Percentiles rank a stretch among this genome's conserved stretches.
Evolutionary conservation across 495 filamentous ascomycete genomes (phyloP).

Genomic region (Opeltia flavorubescens): DNA sequence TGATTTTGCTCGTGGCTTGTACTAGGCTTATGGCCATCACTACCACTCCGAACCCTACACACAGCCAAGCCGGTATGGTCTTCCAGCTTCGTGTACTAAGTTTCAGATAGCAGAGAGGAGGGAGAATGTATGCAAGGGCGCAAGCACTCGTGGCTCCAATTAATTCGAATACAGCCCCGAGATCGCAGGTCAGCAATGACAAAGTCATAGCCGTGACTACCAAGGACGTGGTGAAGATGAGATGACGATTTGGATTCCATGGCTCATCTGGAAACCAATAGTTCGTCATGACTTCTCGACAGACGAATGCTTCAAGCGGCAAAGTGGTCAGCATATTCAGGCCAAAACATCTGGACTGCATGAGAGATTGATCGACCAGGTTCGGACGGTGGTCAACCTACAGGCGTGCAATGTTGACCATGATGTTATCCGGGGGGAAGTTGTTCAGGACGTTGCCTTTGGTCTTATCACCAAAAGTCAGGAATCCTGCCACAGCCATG

Average conservation of each 20-base stretch:
- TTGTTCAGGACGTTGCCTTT: constrained; percentile 96
- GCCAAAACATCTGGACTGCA: constrained; percentile 57
- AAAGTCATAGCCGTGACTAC: constrained; percentile 68
- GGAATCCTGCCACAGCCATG: constrained; percentile 80
- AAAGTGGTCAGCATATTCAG: constrained; percentile 97
- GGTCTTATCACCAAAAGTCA: constrained; percentile 84
- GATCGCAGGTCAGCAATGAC: constrained; percentile 73
- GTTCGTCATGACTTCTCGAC: constrained; percentile 87
- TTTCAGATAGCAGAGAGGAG: constrained; percentile 89
- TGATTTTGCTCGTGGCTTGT: constrained; percentile 57
- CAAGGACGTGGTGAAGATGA: constrained; percentile 67
- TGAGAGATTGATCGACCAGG: constrained; percentile 12
- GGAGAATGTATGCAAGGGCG: constrained; percentile 87
- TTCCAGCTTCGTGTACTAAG: constrained; percentile 68
- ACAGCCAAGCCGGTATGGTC: constrained; percentile 50
- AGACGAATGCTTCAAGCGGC: constrained; percentile 92
- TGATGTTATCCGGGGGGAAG: constrained; percentile 73
- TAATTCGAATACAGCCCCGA: constrained; percentile 87
- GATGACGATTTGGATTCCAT: constrained; percentile 68
- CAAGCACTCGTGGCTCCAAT: constrained; percentile 91
- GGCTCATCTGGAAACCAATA: constrained; percentile 79
- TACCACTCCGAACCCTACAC: constrained; percentile 60
- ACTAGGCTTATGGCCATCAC: constrained; percentile 78
- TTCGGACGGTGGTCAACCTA: constrained; percentile 20
- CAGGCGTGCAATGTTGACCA: constrained; percentile 90